Conservation (phyloP, 2,329 filamentous ascomycete genomes). For the Epichloe festucae region DNA sequence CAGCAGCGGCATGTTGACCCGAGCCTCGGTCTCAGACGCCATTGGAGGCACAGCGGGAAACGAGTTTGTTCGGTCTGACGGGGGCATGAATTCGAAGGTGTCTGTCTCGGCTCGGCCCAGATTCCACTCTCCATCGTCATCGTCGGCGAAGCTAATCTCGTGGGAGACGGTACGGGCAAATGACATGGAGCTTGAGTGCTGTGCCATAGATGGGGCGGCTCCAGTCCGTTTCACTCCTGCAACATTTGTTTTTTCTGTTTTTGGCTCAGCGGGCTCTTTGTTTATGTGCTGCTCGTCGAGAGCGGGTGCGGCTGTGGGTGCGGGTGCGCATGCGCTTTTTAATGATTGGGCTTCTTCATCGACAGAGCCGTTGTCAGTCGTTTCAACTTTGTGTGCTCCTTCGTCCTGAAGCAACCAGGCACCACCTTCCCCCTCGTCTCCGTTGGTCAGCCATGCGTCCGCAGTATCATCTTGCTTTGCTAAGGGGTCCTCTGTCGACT, state of each 20-base stretch:
- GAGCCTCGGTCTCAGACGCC: slow-evolving; percentile 13
- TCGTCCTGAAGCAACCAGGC: slow-evolving; percentile 15
- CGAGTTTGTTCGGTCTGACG: slow-evolving; percentile 46
- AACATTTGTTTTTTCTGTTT: background rate
- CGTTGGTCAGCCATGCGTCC: slow-evolving; percentile 3
- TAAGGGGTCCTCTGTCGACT: background rate
- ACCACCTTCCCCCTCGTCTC: slow-evolving; percentile 12
- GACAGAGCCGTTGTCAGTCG: background rate
- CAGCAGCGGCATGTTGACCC: slow-evolving; percentile 27
- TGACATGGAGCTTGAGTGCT: slow-evolving; percentile 48
- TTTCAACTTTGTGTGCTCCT: background rate
- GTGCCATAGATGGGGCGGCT: slow-evolving; percentile 21
- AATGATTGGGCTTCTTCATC: background rate
- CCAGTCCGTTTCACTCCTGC: background rate
- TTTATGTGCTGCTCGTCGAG: background rate
- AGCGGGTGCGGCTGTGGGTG: background rate
- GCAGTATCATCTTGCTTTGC: background rate
- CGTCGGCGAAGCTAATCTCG: slow-evolving; percentile 45
- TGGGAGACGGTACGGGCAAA: slow-evolving; percentile 53
- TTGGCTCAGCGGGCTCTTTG: background rate
- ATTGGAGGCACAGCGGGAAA: slow-evolving; percentile 44
- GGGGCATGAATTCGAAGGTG: slow-evolving; percentile 48
- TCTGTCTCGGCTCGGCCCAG: slow-evolving; percentile 39
- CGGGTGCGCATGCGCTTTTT: too few relatives aligned
- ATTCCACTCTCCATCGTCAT: slow-evolving; percentile 47